Base-by-base conservation (phyloP, 768 basidiomycete genomes). In the Antrodiella citrinella region DNA sequence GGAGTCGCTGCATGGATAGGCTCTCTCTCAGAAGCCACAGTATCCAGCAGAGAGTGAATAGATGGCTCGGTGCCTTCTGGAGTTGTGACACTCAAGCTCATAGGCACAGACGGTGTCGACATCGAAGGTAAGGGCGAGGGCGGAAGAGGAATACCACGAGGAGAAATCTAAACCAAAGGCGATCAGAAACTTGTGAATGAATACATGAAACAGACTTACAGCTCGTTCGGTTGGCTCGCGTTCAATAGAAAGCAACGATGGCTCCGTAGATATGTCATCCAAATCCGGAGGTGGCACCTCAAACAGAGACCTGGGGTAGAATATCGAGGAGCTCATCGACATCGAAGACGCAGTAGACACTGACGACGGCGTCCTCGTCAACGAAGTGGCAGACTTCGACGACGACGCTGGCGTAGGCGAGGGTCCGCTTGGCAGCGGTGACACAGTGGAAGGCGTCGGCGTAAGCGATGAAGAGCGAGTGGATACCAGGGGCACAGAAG, bases 191-290 rank as follows among this genome's bases (percentile, higher is more conserved):
- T 39, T 57, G 18, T 43, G n/a, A 7, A 43, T 43, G 54, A 49
- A 51, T 43, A 44, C 51, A 52, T 4, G 56, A 22, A 47, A 18
- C 12, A 18, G 23, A 71, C 73, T 59, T 59, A 77, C 76, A 13
- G 65, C 59, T 50, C 60, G 65, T 19, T 59, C 35, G 7, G 63
- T 57, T 20, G 57, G 51, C 4, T 64, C 53, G 18, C 56, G 60
- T 35, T 67, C 66, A 2, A 75, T 77, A 10, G 79, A 73, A 18
- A 86, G 62, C 23, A 86, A 63, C 1, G 82, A 77, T 4, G 83
- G 80, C 54, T 72, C 72, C 2, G 82, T 83, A 4, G 78, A 73
- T 15, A 70, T 58, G n/a, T 73, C 69, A 59, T 53, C 53, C 59
- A 53, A 12, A 50, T 50, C 41, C 9, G 55, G 53, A 9, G 53